phyloP scores from a whole-genome alignment of 2,329 filamentous ascomycete species.

The Mollisiaceae sp. region DNA sequence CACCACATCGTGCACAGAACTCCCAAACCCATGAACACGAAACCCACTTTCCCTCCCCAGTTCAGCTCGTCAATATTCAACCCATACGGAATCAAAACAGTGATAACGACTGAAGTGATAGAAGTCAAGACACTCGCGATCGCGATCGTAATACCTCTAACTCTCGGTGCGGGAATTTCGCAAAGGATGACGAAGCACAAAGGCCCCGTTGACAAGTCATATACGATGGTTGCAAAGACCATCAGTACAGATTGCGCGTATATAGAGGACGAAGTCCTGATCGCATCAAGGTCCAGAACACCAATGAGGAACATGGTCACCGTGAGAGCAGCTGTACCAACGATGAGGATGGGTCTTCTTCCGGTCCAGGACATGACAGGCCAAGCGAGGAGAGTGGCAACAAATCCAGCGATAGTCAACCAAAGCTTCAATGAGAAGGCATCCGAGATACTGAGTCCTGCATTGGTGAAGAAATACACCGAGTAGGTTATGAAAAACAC shows the following conservation, averaged over 20 bases:
- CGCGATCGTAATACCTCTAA: slow-evolving; percentile 36
- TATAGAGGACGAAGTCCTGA: not conserved
- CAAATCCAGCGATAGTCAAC: slow-evolving; percentile 10
- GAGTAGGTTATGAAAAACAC: slow-evolving; percentile 12
- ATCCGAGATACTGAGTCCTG: slow-evolving; percentile 6
- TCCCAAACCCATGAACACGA: slow-evolving; percentile 26
- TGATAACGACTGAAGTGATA: not conserved
- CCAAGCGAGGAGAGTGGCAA: slow-evolving; percentile 11
- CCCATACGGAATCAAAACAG: slow-evolving; percentile 17
- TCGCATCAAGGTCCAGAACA: slow-evolving; percentile 4
- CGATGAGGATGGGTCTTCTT: slow-evolving; percentile 11
- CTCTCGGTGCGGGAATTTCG: slow-evolving; percentile 20
- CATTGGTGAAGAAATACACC: slow-evolving; percentile 14
- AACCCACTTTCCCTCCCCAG: slow-evolving; percentile 27
- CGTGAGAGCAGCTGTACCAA: slow-evolving; percentile 3
- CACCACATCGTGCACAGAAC: slow-evolving; percentile 10
- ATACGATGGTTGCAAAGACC: slow-evolving; percentile 44
- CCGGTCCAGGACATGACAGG: slow-evolving; percentile 12
- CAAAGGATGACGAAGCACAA: slow-evolving; percentile 42
- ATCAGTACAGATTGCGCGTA: slow-evolving; percentile 9
- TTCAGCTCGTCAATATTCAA: slow-evolving; percentile 40
- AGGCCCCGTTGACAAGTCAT: slow-evolving; percentile 57
- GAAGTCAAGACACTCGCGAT: slow-evolving; percentile 9
- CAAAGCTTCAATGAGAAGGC: slow-evolving; percentile 13
- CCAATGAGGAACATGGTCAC: slow-evolving; percentile 9